A percentile compares a stretch with the other conserved stretches of the same genome.
phyloP scores from a whole-genome alignment of 1,284 basidiomycete genomes.

The Leucoagaricus sp. region DNA sequence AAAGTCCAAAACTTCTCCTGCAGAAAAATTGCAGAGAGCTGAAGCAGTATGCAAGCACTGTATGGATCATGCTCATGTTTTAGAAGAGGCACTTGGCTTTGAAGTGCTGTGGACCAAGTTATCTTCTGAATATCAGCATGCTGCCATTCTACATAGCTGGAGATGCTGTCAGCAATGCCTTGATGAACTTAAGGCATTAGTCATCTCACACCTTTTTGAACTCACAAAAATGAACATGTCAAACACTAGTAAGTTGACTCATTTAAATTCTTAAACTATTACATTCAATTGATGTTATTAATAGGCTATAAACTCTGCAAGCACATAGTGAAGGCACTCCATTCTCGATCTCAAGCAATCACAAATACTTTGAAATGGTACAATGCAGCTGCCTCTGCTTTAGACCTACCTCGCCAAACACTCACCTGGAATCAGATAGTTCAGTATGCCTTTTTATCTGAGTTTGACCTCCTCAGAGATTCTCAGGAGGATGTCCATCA shows the following conservation, averaged over 20 bases:
- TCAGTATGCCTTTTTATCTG: slow-evolving; percentile 29
- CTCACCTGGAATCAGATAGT: slow-evolving; percentile 28
- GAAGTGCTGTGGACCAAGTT: not conserved
- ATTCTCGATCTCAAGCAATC: slow-evolving; percentile 22
- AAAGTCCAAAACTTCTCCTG: too few species aligned
- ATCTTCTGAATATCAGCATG: not conserved
- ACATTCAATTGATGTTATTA: not conserved
- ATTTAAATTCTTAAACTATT: not conserved
- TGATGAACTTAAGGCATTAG: not conserved
- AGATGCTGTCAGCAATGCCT: not conserved
- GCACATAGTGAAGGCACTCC: slow-evolving; percentile 25
- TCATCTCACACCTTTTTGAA: slow-evolving; percentile 10
- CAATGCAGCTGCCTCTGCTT: slow-evolving; percentile 19
- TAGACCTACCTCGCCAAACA: slow-evolving; percentile 15
- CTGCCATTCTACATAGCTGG: not conserved
- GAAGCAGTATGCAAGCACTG: too few species aligned
- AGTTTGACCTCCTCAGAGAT: slow-evolving; percentile 35
- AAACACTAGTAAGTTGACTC: too few species aligned
- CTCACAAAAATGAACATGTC: slow-evolving; percentile 5
- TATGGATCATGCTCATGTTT: too few species aligned
- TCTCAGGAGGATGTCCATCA: slow-evolving; percentile 26
- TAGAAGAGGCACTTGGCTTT: too few species aligned
- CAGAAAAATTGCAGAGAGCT: too few species aligned
- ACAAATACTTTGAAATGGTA: slow-evolving; percentile 20
- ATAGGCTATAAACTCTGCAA: slow-evolving; percentile 29